Percentiles rank a stretch among this genome's conserved stretches.
These are phyloP conservation scores for Calonectria hawksworthii DNA, from an alignment of 2,329 filamentous ascomycete species.

Conservation along the genomic window DNA sequence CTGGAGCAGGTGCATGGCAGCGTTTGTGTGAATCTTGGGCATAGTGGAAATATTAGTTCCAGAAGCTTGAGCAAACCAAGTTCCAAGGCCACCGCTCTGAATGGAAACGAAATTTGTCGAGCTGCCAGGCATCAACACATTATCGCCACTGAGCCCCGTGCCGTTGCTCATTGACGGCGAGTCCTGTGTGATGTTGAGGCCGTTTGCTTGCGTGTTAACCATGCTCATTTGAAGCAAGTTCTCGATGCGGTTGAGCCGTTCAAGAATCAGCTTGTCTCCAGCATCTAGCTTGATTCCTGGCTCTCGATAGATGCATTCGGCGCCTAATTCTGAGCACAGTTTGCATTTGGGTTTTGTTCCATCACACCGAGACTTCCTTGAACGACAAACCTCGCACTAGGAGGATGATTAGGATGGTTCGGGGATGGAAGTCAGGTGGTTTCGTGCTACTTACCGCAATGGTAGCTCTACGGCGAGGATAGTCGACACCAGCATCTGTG, in stretches of 20 bases:
- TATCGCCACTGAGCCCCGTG: constrained; percentile 71
- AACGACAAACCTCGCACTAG: constrained; percentile 85
- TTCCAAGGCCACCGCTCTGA: constrained; percentile 76
- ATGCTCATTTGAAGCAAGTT: constrained; percentile 81
- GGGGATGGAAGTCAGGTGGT: neutral
- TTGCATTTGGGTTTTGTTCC: constrained; percentile 87
- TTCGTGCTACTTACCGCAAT: constrained; percentile 69
- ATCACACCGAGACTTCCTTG: constrained; percentile 84
- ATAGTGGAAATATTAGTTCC: constrained; percentile 82
- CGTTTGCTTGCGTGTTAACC: constrained; percentile 62
- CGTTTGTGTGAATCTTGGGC: constrained; percentile 88
- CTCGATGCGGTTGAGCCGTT: constrained; percentile 83
- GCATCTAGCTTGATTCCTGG: constrained; percentile 90
- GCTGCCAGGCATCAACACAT: constrained; percentile 60
- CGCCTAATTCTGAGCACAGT: constrained; percentile 84
- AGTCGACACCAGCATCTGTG: constrained; percentile 73
- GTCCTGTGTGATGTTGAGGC: constrained; percentile 70
- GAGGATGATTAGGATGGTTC: constrained; percentile 33
- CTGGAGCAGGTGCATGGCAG: constrained; percentile 82
- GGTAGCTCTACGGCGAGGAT: constrained; percentile 74
- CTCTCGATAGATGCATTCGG: constrained; percentile 87
- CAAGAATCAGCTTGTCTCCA: constrained; percentile 87
- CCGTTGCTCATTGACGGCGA: constrained; percentile 77
- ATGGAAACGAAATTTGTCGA: constrained; percentile 66
- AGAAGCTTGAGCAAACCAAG: constrained; percentile 72